Base-by-base conservation (phyloP, 768 basidiomycete genomes). In the Tylopilus sp. region DNA sequence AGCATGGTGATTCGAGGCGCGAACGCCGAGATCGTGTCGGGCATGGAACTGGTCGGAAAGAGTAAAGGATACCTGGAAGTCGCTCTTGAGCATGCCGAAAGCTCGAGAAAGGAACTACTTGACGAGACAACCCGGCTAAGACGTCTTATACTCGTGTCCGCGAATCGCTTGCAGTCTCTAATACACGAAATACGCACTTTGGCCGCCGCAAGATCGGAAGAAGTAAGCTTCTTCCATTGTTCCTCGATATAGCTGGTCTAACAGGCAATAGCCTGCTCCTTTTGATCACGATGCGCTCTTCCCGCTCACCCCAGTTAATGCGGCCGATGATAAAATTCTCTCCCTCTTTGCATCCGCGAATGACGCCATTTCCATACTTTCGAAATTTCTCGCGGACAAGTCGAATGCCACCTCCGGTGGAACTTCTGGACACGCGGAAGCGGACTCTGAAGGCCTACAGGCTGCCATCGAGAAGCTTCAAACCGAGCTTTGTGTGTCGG, bases 1-100 rank as follows among this genome's bases (percentile, higher is more conserved):
- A 86, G 87, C 21, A 60, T 79, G 64, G 58, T 67, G 40, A 66
- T 85, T 57, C 72, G 74, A 48, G 78, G 78, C 42, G 74, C 80
- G 1, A 86, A 86, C 58, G 75, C 76, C 30, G 69, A 71, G 17
- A 72, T 78, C 26, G 66, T 76, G 11, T 75, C 78, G 12, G 80
- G 77, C 9, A 67, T 72, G 45, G 77, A 76, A 48, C 60, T 71
- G 28, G 55, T 78, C 12, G 78, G 78, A 17, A 82, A 75, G 63
- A 80, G 82, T 1, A 76, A 77, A 46, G 77, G 76, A 12, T 78
- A 80, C 60, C 62, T 85, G 28, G 89, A 92, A 56, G 69, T 79
- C 28, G 84, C 88, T 7, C 73, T 92, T 30, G 84, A 86, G 43
- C 81, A 92, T 58, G 84, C 89, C 0, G 89, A 92, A 65, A 75